Conservation (phyloP, 768 basidiomycete species). For the Hirschioporus abietinus region DNA sequence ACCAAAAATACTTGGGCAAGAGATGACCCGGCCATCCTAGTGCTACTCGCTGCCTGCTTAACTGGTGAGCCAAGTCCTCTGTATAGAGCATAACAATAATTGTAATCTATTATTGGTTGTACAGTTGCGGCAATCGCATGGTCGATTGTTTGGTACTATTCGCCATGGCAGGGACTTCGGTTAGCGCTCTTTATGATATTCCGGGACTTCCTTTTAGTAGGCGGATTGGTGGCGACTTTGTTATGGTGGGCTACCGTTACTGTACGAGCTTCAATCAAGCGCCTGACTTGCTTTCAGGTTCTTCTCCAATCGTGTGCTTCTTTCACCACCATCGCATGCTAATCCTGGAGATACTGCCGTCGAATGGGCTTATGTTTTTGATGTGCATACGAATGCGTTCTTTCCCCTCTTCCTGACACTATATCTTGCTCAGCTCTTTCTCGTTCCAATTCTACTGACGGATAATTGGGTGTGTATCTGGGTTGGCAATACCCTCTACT, state of each 20-base stretch:
- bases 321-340: slow-evolving; percentile 69
- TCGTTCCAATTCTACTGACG: slow-evolving; percentile 76
- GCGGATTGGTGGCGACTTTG: slow-evolving; percentile 66
- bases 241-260: slow-evolving; percentile 51
- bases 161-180: slow-evolving; percentile 47
- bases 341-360: slow-evolving; percentile 65
- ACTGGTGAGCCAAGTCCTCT: slow-evolving; percentile 43
- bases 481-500: slow-evolving; percentile 88
- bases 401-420: slow-evolving; percentile 90
- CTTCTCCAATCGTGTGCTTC: slow-evolving; percentile 63
- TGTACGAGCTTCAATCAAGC: slow-evolving; percentile 1
- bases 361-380: slow-evolving; percentile 94
- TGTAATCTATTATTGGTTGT: neutral
- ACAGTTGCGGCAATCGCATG: slow-evolving; percentile 80
- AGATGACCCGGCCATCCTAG: slow-evolving; percentile 93
- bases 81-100: neutral
- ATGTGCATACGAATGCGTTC: slow-evolving; percentile 95
- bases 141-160: slow-evolving; percentile 77
- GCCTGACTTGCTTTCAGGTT: slow-evolving; percentile 38
- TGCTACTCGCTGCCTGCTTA: slow-evolving; percentile 78
- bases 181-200: slow-evolving; percentile 79
- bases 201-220: slow-evolving; percentile 81
- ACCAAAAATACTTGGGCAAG: slow-evolving; percentile 98
- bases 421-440: slow-evolving; percentile 83
- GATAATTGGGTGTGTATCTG: slow-evolving; percentile 93